Conservation (phyloP, 2,329 filamentous ascomycete genomes). For the Penicillium oxalicum region DNA sequence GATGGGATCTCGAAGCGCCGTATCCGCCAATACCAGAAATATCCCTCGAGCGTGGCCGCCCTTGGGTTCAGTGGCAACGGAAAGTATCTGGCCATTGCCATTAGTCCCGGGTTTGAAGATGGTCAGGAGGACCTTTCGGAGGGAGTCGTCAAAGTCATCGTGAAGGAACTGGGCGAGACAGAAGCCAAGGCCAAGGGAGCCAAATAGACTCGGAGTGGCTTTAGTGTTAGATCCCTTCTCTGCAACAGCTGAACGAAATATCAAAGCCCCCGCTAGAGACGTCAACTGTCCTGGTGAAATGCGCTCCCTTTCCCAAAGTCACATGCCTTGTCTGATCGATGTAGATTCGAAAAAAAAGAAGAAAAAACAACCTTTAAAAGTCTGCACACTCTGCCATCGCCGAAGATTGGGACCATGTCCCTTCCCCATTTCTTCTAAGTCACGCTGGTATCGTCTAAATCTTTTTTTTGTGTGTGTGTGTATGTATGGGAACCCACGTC, state of each 20-base stretch:
- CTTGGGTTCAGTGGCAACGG: slow-evolving; percentile 73
- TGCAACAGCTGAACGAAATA: no score
- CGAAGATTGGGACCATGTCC: no score
- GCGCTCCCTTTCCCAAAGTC: no score
- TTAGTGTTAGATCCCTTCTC: no score
- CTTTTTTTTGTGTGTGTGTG: background rate
- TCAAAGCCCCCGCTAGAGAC: no score
- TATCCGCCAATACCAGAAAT: slow-evolving; percentile 83
- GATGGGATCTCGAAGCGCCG: slow-evolving; percentile 85
- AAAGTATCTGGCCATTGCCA: slow-evolving; percentile 68
- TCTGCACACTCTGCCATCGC: no score
- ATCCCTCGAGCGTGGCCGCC: slow-evolving; percentile 69
- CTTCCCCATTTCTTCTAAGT: slow-evolving; percentile 3
- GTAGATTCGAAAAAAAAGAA: no score
- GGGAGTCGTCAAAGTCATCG: slow-evolving; percentile 67
- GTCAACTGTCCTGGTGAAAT: no score
- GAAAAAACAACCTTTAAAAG: no score
- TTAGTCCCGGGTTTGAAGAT: slow-evolving; percentile 83
- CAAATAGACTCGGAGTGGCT: slow-evolving; percentile 45
- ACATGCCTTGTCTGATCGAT: no score
- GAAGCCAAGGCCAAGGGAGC: slow-evolving; percentile 81
- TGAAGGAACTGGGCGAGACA: slow-evolving; percentile 76
- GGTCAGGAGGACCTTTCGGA: slow-evolving; percentile 71
- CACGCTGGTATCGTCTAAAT: slow-evolving; percentile 21
- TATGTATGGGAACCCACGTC: slow-evolving; percentile 5